Percentiles rank a stretch among this genome's conserved stretches.
phyloP scores from a whole-genome alignment of 2,329 filamentous ascomycete species.

The Penicillium sp. region DNA sequence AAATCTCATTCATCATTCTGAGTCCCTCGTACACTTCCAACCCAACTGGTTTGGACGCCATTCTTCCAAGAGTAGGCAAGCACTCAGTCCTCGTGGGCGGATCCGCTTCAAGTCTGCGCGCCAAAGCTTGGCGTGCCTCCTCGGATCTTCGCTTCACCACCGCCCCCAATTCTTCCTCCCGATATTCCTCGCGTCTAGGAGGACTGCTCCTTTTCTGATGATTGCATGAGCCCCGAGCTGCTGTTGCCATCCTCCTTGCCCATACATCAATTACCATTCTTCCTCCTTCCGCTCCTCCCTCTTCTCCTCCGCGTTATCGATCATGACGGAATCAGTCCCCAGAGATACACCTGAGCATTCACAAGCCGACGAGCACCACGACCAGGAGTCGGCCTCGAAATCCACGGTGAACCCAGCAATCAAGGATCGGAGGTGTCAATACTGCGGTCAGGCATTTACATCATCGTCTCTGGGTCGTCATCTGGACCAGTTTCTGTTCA shows the following conservation, averaged over 20 bases:
- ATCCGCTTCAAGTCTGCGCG: constrained; percentile 7
- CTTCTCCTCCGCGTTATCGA: background rate
- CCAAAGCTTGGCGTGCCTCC: constrained; percentile 14
- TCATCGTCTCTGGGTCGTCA: constrained; percentile 92
- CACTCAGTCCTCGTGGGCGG: constrained; percentile 4
- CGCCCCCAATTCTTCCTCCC: constrained; percentile 3
- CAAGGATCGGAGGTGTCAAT: constrained; percentile 88
- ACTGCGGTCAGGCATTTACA: constrained; percentile 86
- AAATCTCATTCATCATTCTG: background rate
- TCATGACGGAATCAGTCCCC: background rate
- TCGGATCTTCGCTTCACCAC: constrained; percentile 2
- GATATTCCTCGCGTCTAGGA: background rate
- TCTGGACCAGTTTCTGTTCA: constrained; percentile 90
- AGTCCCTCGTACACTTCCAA: background rate
- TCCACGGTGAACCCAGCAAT: constrained; percentile 50
- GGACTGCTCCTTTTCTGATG: constrained; percentile 7
- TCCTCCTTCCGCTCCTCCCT: background rate
- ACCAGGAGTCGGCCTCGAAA: constrained; percentile 32
- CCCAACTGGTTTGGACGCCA: background rate
- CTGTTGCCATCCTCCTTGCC: background rate
- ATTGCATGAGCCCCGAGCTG: background rate
- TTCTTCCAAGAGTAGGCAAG: background rate
- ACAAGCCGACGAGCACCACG: constrained; percentile 35
- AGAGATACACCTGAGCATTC: constrained; percentile 43
- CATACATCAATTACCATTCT: background rate